Conservation (phyloP, 768 basidiomycete genomes). For the Lenzites betulinus region DNA sequence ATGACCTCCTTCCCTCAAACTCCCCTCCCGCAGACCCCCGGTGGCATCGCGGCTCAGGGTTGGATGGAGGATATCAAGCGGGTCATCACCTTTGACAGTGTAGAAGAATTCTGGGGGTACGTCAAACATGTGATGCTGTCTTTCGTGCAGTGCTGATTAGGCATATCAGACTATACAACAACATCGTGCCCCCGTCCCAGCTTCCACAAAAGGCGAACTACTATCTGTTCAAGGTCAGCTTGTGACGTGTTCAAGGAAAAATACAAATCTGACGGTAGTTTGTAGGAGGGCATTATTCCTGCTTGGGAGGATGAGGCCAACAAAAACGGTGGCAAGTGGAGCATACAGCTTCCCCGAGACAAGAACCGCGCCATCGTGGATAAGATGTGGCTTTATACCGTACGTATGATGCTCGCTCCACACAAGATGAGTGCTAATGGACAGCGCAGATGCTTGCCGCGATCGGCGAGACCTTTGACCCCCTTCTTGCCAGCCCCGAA, state of each 20-base stretch:
- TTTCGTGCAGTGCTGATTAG: constrained; percentile 18
- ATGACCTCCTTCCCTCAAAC: constrained; percentile 80
- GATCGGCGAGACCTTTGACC: constrained; percentile 98
- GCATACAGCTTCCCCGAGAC: constrained; percentile 94
- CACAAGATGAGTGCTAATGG: neutral
- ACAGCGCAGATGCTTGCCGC: constrained; percentile 91
- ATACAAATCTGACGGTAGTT: neutral
- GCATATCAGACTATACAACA: constrained; percentile 79
- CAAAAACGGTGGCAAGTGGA: constrained; percentile 98
- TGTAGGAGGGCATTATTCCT: constrained; percentile 90
- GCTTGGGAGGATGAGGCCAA: constrained; percentile 99
- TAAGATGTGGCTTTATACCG: constrained; percentile 98
- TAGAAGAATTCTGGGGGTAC: constrained; percentile 99
- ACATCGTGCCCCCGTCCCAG: constrained; percentile 93
- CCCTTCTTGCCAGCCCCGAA: constrained; percentile 59
- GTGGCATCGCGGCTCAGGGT: constrained; percentile 73
- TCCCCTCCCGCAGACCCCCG: constrained; percentile 72
- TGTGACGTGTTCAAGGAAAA: constrained; percentile 2
- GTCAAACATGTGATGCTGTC: constrained; percentile 32
- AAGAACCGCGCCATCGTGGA: constrained; percentile 86
- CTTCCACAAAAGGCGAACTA: constrained; percentile 98
- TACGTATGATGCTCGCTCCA: constrained; percentile 36
- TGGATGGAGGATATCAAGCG: constrained; percentile 99
- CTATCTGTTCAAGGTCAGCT: constrained; percentile 94
- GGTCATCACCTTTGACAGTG: constrained; percentile 93